phyloP scores from a whole-genome alignment of 805 yeast genomes.

The Cyberlindnera samutprakarnensis region DNA sequence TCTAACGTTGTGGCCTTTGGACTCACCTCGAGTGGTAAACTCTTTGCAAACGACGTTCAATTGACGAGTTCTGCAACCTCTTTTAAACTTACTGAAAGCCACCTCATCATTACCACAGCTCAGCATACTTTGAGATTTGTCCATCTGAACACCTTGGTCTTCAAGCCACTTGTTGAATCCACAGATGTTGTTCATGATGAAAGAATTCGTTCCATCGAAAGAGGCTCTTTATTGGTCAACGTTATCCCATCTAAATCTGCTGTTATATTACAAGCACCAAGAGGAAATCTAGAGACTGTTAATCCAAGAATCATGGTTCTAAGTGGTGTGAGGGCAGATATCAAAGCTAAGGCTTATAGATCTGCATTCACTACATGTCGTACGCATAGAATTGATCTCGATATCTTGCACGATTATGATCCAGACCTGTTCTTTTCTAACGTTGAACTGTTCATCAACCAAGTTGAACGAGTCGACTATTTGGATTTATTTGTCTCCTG shows the following conservation, averaged over 20 bases:
- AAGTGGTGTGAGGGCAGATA: conserved; percentile 68
- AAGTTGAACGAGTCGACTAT: conserved; percentile 65
- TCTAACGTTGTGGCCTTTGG: conserved; percentile 51
- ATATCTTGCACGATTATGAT: conserved; percentile 80
- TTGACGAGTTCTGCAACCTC: conserved; percentile 78
- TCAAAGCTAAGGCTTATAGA: conserved; percentile 47
- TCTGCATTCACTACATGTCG: conserved; percentile 83
- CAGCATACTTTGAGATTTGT: conserved; percentile 77
- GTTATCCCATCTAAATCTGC: conserved; percentile 76
- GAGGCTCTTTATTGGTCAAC: conserved; percentile 82
- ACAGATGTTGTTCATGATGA: conserved; percentile 51
- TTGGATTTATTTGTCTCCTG: conserved; percentile 84
- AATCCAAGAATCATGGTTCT: conserved; percentile 90
- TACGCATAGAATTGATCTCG: conserved; percentile 86
- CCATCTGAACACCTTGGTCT: conserved; percentile 45
- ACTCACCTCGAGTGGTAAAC: conserved; percentile 64
- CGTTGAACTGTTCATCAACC: conserved; percentile 58
- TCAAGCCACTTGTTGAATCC: conserved; percentile 32
- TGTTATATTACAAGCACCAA: conserved; percentile 84
- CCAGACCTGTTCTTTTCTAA: conserved; percentile 62
- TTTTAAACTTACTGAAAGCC: conserved; percentile 59
- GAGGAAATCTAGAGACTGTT: conserved; percentile 94
- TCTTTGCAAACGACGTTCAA: conserved; percentile 54
- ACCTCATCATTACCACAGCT: conserved; percentile 79
- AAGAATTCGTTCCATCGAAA: conserved; percentile 79